Evolutionary conservation across 331 rosid species (phyloP).

Genomic region (Stylosanthes scabra): DNA sequence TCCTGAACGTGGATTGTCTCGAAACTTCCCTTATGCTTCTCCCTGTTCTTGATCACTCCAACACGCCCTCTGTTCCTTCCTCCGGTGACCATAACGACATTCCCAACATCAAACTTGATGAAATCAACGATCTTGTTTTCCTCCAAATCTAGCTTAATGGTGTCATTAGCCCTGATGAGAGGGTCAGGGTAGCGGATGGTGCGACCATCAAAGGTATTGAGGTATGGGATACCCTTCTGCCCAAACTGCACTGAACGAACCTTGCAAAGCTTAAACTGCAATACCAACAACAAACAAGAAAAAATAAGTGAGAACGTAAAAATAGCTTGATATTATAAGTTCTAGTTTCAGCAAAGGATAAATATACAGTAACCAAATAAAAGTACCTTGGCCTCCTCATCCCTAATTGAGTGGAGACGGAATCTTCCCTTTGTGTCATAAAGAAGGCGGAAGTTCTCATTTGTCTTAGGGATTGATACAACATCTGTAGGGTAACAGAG

Average conservation of each 20-base stretch:
- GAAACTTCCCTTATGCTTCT: constrained; percentile 64
- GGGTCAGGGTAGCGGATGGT: constrained; percentile 78
- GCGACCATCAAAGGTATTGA: constrained; percentile 69
- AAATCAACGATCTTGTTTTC: constrained; percentile 53
- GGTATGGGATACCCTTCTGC: constrained; percentile 68
- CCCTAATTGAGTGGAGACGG: constrained; percentile 66
- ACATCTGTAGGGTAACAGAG: constrained; percentile 50
- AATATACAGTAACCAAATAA: neutral
- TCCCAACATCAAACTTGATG: constrained; percentile 73
- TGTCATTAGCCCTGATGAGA: constrained; percentile 67
- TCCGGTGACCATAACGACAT: constrained; percentile 76
- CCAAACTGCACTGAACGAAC: constrained; percentile 72
- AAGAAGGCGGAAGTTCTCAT: constrained; percentile 71
- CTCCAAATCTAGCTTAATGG: constrained; percentile 64
- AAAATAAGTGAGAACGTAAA: neutral
- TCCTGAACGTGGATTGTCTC: constrained; percentile 64
- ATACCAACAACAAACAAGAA: neutral
- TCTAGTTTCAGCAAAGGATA: too few species aligned
- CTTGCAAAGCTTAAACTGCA: constrained; percentile 77
- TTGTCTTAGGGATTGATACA: constrained; percentile 69
- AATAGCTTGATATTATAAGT: neutral
- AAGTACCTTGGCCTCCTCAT: constrained; percentile 76
- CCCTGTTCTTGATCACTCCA: constrained; percentile 65
- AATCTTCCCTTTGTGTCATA: constrained; percentile 78
- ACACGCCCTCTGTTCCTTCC: constrained; percentile 77